Base-by-base conservation (phyloP, 2,329 filamentous ascomycete genomes). In the Hypoxylon sp. region DNA sequence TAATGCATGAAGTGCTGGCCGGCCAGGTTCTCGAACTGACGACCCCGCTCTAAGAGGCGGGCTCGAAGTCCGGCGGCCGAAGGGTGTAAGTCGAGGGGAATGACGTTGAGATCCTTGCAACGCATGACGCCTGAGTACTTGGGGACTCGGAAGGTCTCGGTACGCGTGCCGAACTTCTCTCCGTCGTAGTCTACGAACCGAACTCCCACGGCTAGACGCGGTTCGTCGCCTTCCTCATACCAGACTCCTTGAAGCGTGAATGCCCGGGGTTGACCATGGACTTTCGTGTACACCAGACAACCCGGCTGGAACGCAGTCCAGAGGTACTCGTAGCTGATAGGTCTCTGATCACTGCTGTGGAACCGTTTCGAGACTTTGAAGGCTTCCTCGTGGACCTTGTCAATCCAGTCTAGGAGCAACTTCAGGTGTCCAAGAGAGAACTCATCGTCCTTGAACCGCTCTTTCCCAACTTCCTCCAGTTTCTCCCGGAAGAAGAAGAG, bases 1-100 rank as follows among this genome's bases (percentile, higher is more conserved):
- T 70, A 72, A 19, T 70, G 61, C 57, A 66, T 61, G 53, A 70
- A 69, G 36, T 69, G 63, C 40, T 66, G 64, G 11, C 69, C 69
- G 12, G 63, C 57, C 21, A 66, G 53, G 6, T 54, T 47, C 57
- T 67, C 63, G 37, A 69, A 70, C 21, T 46, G 61, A 20, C 63
- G 64, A 20, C 68, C 69, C 7, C 68, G 59, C 25, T 61, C 63
- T 2, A 67, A 59, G 37, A 71, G 54, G 7, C 36, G 48, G 13
- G 45, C 40, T 9, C 43, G 51, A 11, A 67, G 40, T 3, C 37
- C 48, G 2, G 58, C 54, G 0, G 34, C 41, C 27, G 49, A 32
- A 3, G 66, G 60, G 29, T 68, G 65, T 36, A 62, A 63, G 6
- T 51, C 45, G 1, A 71, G 47, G 3, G 67, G 68, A 30, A 66